Conservation (phyloP, 192 early-diverging fungal species). For the Podila minutissima region DNA sequence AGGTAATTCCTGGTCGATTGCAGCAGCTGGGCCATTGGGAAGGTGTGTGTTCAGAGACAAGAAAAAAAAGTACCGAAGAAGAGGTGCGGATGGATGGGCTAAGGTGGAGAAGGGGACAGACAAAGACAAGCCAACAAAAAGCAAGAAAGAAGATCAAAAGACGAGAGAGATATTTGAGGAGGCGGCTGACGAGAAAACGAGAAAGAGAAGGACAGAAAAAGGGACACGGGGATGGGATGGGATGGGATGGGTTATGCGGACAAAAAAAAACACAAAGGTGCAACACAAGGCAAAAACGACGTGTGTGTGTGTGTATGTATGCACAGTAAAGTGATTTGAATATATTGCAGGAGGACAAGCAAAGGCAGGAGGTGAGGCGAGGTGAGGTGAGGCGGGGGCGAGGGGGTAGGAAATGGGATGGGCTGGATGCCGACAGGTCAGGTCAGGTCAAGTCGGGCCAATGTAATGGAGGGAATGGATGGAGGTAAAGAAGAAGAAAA, state of each 20-base stretch:
- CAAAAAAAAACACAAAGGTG: neutral
- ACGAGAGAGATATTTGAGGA: neutral
- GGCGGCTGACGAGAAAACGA: neutral
- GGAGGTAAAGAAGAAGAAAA: neutral
- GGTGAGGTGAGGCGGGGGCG: neutral
- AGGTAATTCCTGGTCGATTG: slow-evolving; percentile 42
- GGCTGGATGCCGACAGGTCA: neutral
- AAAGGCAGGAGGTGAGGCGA: neutral
- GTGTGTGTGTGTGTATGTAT: too few species aligned
- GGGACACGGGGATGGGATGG: neutral
- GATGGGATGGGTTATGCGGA: neutral
- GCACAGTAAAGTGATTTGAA: too few species aligned
- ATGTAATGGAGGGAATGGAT: neutral
- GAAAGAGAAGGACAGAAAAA: neutral
- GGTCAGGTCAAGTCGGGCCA: neutral
- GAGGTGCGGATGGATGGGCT: neutral
- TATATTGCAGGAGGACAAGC: neutral
- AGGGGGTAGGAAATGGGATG: neutral
- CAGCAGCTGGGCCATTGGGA: slow-evolving; percentile 26
- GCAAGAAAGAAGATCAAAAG: neutral
- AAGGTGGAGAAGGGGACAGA: neutral
- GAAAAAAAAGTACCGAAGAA: neutral
- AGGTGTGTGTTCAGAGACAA: neutral
- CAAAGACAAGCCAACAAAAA: neutral
- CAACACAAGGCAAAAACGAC: neutral